These are phyloP conservation scores for Simmondsia chinensis DNA, from an alignment of 148 eudicot species.

Conservation along the genomic window DNA sequence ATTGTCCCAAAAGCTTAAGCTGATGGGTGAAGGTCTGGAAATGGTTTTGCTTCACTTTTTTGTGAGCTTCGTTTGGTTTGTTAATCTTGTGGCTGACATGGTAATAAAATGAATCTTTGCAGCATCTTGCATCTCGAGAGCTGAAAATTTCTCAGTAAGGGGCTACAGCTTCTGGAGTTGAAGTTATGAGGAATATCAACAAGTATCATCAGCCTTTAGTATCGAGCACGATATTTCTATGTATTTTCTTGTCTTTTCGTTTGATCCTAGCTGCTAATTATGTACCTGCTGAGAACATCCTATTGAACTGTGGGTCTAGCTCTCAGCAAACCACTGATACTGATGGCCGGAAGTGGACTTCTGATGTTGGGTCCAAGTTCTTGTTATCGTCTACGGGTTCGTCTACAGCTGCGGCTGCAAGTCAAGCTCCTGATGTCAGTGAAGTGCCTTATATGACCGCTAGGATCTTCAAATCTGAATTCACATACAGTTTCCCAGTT, in stretches of 20 bases:
- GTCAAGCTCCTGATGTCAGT: slow-evolving; percentile 55
- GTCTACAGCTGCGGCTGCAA: slow-evolving; percentile 29
- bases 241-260: slow-evolving; percentile 13
- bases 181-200: slow-evolving; percentile 33
- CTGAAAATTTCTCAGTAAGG: too few relatives aligned
- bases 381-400: slow-evolving; percentile 25
- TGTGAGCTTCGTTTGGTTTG: too few relatives aligned
- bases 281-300: slow-evolving; percentile 46
- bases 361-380: slow-evolving; percentile 59
- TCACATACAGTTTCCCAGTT: slow-evolving; percentile 69
- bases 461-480: slow-evolving; percentile 51
- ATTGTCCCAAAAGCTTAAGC: too few relatives aligned
- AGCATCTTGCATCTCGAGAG: too few relatives aligned
- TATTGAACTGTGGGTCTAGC: slow-evolving; percentile 66
- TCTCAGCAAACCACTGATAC: slow-evolving; percentile 27
- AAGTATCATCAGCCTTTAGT: too few relatives aligned
- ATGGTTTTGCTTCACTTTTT: too few relatives aligned
- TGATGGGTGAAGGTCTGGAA: too few relatives aligned
- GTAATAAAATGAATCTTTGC: too few relatives aligned
- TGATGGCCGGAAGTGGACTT: slow-evolving; percentile 64
- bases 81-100: too few relatives aligned
- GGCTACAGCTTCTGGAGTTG: too few relatives aligned
- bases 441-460: slow-evolving; percentile 74
- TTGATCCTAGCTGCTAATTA: slow-evolving; percentile 42
- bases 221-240: slow-evolving; percentile 20